A percentile compares a stretch with the other conserved stretches of the same genome.
Evolutionary conservation across 1,284 basidiomycete species (phyloP).

Genomic region (Melanopsichium pennsylvanicum): DNA sequence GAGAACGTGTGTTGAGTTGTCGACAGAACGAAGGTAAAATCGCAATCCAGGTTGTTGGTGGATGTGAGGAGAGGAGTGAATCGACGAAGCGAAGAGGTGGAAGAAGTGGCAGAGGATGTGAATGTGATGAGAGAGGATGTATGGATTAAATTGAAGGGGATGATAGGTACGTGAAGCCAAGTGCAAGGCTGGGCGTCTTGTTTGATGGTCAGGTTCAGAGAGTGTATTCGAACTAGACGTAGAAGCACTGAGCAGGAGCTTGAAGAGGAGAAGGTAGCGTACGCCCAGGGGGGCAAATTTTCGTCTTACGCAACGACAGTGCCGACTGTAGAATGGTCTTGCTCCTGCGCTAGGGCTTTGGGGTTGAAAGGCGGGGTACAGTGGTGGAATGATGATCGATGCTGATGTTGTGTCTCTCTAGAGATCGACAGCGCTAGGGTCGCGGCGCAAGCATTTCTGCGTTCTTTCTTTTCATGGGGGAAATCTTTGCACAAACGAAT

Average conservation of each 20-base stretch:
- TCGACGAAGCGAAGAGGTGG: neutral
- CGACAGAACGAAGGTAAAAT: neutral
- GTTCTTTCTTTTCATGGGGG: neutral
- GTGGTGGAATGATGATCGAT: too few species aligned
- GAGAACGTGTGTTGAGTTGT: neutral
- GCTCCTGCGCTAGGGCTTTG: neutral
- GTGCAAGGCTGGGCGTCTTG: too few species aligned
- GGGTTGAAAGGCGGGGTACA: neutral
- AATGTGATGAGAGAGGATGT: neutral
- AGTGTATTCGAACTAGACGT: neutral
- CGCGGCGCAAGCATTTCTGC: too few species aligned
- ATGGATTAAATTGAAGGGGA: neutral
- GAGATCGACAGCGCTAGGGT: too few species aligned
- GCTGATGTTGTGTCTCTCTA: too few species aligned
- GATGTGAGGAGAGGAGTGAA: neutral
- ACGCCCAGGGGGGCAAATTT: constrained; percentile 4
- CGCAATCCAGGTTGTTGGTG: neutral
- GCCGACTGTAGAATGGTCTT: too few species aligned
- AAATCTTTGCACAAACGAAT: neutral
- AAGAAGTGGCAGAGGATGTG: neutral
- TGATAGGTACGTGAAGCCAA: too few species aligned
- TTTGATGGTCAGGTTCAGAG: neutral
- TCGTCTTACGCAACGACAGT: constrained; percentile 10
- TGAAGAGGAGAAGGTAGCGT: neutral
- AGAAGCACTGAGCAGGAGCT: neutral